Conservation (phyloP, 371 early-diverging fungal genomes). For the Thermomucor indicae-seudaticae region DNA sequence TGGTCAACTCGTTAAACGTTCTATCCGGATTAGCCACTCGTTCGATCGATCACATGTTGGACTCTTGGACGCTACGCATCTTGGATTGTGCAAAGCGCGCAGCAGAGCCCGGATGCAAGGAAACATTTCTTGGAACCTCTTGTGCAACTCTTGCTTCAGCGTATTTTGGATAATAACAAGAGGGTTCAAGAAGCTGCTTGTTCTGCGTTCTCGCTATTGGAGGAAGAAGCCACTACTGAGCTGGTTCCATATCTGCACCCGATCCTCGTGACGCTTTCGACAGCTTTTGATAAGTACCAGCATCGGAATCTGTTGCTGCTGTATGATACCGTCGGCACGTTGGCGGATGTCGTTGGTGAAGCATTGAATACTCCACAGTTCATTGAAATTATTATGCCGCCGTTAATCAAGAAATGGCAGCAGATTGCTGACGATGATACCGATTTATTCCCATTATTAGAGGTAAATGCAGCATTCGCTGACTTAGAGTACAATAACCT, state of each 20-base stretch:
- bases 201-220: slow-evolving; percentile 86
- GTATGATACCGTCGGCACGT: slow-evolving; percentile 90
- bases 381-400: slow-evolving; percentile 79
- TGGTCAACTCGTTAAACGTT: too few relatives aligned
- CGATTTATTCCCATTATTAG: slow-evolving; percentile 86
- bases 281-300: slow-evolving; percentile 83
- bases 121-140: slow-evolving; percentile 76
- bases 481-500: neutral
- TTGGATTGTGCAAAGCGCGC: slow-evolving; percentile 68
- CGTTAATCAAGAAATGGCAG: slow-evolving; percentile 81
- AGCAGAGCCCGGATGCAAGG: slow-evolving; percentile 53
- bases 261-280: slow-evolving; percentile 69
- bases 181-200: slow-evolving; percentile 94
- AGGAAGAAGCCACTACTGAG: slow-evolving; percentile 74
- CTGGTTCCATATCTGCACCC: slow-evolving; percentile 80
- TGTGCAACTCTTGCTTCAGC: slow-evolving; percentile 68
- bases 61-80: slow-evolving; percentile 88
- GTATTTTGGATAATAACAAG: slow-evolving; percentile 86
- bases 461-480: slow-evolving; percentile 48
- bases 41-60: slow-evolving; percentile 98
- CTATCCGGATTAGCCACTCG: slow-evolving; percentile 54
- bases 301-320: slow-evolving; percentile 84
- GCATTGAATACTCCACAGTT: slow-evolving; percentile 71
- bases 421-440: slow-evolving; percentile 72
- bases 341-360: slow-evolving; percentile 83